Evolutionary conservation across 2,329 filamentous ascomycete species (phyloP), one percentile per base, ranked within the genome.

Genomic region (Neopestalotiopsis sp.): DNA sequence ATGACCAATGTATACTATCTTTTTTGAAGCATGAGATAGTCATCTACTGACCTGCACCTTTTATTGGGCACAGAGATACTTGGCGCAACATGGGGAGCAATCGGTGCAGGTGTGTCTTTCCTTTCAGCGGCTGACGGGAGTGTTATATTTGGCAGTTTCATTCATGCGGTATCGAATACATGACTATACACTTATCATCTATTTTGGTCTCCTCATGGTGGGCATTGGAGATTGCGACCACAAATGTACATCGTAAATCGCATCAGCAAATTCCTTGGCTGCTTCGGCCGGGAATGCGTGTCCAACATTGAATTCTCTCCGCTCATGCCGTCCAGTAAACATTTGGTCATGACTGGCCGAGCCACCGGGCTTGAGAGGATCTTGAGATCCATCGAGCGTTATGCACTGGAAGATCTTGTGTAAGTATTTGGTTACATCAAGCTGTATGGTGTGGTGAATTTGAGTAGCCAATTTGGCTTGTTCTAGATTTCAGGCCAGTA

Each of bases 251-350:
- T 61, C 45, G 6, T 34, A 34, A 20, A 67, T 57, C 28, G 66
- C 66, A 13, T 67, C 40, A 5, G 59, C 66, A 10, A 67, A 67
- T 10, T 38, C 66, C 24, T 40, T 57, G 13, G 66, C 57, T 45
- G 66, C 66, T 56, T 67, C 66, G 14, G 40, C 32, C 7, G 66
- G 66, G 40, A 67, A 67, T 49, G 66, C 66, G 34, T 67, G 66
- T 17, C 66, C 66, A 12, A 67, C 66, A 38, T 62, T 28, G 17
- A 52, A 30, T 24, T 32, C 38, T n/a, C 66, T 62, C 40, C 66
- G 30, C 59, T 67, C 66, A 63, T 62, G 45, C 12, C 42, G 49
- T 40, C 34, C 66, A 5, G 38, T 38, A 63, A 67, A 67, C 66
- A 67, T 67, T 4, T 45, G 30, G 62, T 20, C 59, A 57, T 67